phyloP scores from a whole-genome alignment of 2,329 filamentous ascomycete species.

The Aspergillus pseudotamarii region DNA sequence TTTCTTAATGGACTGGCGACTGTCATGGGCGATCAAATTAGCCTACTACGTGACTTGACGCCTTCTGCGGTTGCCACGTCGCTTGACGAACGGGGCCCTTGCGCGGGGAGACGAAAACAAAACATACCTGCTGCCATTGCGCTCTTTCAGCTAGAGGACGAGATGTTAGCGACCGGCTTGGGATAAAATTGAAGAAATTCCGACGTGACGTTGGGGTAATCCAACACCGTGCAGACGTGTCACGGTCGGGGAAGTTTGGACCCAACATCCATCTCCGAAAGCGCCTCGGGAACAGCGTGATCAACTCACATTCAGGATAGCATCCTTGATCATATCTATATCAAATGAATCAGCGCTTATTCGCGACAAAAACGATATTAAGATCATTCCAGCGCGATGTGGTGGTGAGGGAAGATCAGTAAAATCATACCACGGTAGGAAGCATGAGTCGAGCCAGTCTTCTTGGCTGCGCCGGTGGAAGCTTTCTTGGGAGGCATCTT shows the following conservation, averaged over 20 bases:
- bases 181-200: constrained; percentile 25
- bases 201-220: constrained; percentile 29
- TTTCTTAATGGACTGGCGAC: constrained; percentile 74
- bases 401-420: constrained; percentile 47
- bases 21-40: constrained; percentile 44
- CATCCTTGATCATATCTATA: constrained; percentile 73
- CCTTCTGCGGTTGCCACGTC: constrained; percentile 21
- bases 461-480: constrained; percentile 58
- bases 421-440: constrained; percentile 66
- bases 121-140: constrained; percentile 70
- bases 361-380: constrained; percentile 53
- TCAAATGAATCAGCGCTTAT: constrained; percentile 54
- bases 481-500: constrained; percentile 70
- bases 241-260: constrained; percentile 38
- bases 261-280: constrained; percentile 41
- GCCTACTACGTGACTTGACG: constrained; percentile 23
- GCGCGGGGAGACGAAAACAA: constrained; percentile 18
- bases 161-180: constrained; percentile 51
- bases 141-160: constrained; percentile 65
- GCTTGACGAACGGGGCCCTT: constrained; percentile 14
- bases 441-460: constrained; percentile 60
- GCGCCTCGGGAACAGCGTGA: constrained; percentile 51
- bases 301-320: constrained; percentile 69
- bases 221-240: constrained; percentile 32
- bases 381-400: constrained; percentile 48